Evolutionary conservation across 1,284 basidiomycete species (phyloP), one percentile per base, ranked within the genome.

Genomic region (Takashimella koratensis): DNA sequence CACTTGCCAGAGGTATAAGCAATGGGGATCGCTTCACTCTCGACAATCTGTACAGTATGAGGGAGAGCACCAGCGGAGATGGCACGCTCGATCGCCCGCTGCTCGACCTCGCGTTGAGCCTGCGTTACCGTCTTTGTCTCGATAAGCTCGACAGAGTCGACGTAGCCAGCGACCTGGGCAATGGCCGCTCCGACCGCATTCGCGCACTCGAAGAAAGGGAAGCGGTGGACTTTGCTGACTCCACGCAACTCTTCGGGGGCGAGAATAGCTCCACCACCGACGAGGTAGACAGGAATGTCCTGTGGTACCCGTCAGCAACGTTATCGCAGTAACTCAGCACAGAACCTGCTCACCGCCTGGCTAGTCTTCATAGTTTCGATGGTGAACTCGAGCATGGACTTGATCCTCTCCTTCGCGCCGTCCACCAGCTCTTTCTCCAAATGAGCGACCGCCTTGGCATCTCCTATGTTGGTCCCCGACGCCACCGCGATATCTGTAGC

Each of bases 351-450:
- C 16, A 36, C 30, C 80, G 0, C 79, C 76, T 4, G 76, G 78
- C 4, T 36, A 36, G 83, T 85, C 73, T 85, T 85, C 83, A 84
- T 84, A 23, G 68, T 66, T 59, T 82, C 81, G 6, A 81, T 63
- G 54, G 76, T 74, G 1, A 70, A 70, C 62, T 84, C 83, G 5
- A 85, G 64, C 68, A 82, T 77, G 52, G 60, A 66, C 66, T 78
- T 79, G 56, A 84, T 80, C 19, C 70, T 72, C 25, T 66, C 74
- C 49, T 66, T 54, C 12, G 65, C 64, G 2, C 76, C 76, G 2
- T 76, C 68, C 4, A 72, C 53, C 4, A 77, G 56, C 0, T 68
- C 53, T 1, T 68, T 54, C 2, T 63, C 58, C 19, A 76, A 55
- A 5, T 78, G 60, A 4, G 57, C 51, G 4, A 81, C 76, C 21